Conservation (phyloP, 2,329 filamentous ascomycete species). For the Fusarium sp. region DNA sequence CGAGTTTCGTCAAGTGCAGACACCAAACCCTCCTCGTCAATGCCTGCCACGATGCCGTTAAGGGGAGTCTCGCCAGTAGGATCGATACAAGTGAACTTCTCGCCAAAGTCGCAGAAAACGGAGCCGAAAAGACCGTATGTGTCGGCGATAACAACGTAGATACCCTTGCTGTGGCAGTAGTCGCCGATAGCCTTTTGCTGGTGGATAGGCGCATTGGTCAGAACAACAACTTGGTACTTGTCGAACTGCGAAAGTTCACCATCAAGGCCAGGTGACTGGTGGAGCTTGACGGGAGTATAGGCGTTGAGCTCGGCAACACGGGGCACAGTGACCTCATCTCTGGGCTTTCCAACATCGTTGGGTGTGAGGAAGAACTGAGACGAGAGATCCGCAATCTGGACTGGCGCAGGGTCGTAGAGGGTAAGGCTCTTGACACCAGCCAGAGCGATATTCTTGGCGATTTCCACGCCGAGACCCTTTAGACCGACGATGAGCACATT, state of each 20-base stretch:
- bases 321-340: slow-evolving; percentile 87
- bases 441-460: slow-evolving; percentile 98
- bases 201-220: slow-evolving; percentile 85
- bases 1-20: slow-evolving; percentile 94
- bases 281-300: slow-evolving; percentile 90
- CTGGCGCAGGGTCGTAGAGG: slow-evolving; percentile 88
- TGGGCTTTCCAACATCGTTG: slow-evolving; percentile 90
- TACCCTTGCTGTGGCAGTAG: slow-evolving; percentile 93
- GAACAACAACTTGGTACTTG: slow-evolving; percentile 90
- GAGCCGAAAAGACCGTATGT: slow-evolving; percentile 94
- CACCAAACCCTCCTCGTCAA: slow-evolving; percentile 90
- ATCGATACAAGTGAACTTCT: slow-evolving; percentile 91
- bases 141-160: slow-evolving; percentile 88
- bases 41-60: slow-evolving; percentile 88
- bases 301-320: slow-evolving; percentile 94
- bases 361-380: slow-evolving; percentile 96
- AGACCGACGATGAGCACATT: slow-evolving; percentile 93
- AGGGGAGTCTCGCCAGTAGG: slow-evolving; percentile 89
- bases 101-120: slow-evolving; percentile 97
- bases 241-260: slow-evolving; percentile 85
- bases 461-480: slow-evolving; percentile 95
- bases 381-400: slow-evolving; percentile 88
- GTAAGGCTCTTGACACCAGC: slow-evolving; percentile 98
- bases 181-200: slow-evolving; percentile 88
- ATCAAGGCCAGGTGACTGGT: slow-evolving; percentile 73